Evolutionary conservation across 148 eudicot genomes (phyloP).

Genomic region (Selenicereus undatus): DNA sequence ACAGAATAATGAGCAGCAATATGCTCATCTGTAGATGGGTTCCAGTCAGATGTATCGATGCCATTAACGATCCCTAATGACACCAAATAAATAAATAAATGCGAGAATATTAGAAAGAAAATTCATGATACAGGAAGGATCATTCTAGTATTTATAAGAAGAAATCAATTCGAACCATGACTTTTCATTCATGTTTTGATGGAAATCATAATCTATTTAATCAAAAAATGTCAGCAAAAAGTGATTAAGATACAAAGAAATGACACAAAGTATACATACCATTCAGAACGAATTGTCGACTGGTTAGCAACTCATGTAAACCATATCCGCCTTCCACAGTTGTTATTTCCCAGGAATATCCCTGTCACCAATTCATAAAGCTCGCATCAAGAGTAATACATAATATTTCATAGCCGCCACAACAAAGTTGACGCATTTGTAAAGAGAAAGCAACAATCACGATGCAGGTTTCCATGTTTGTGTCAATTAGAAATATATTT

Average conservation of each 20-base stretch:
- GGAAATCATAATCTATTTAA: too few relatives aligned
- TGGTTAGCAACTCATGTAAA: conserved; percentile 65
- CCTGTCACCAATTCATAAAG: conserved; percentile 41
- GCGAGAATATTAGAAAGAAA: background rate
- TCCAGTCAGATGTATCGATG: conserved; percentile 68
- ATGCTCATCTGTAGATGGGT: conserved; percentile 69
- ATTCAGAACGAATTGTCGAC: conserved; percentile 66
- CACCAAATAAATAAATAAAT: background rate
- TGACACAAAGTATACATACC: conserved; percentile 39
- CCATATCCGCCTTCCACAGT: conserved; percentile 97
- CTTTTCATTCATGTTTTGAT: background rate
- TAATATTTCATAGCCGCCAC: background rate
- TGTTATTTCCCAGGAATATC: conserved; percentile 96
- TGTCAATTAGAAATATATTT: background rate
- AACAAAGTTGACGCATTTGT: background rate
- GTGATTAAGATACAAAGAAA: background rate
- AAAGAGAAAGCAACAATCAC: background rate
- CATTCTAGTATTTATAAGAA: background rate
- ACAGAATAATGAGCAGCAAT: conserved; percentile 65
- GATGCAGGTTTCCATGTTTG: background rate
- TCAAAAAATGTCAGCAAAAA: background rate
- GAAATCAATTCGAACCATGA: too few relatives aligned
- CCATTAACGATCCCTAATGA: conserved; percentile 86
- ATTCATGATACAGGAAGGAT: background rate
- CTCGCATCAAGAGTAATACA: background rate